phyloP scores from a whole-genome alignment of 2,329 filamentous ascomycete genomes.

The Colletotrichum scovillei region DNA sequence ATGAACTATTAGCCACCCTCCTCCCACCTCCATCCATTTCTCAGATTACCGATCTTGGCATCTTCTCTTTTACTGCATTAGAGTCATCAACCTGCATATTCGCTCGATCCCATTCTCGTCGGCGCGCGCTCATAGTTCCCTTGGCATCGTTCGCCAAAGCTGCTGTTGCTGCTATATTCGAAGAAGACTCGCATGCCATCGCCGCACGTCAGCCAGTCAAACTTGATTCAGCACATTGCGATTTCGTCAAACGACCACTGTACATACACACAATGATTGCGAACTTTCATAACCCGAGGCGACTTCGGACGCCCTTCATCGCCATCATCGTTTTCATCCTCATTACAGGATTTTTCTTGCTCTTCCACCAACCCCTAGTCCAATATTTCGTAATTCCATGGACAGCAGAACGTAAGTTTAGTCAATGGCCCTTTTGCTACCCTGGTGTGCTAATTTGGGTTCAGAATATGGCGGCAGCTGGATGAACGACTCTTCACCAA shows the following conservation, averaged over 20 bases:
- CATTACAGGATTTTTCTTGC: slow-evolving; percentile 74
- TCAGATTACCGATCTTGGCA: background rate
- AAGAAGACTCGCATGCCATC: background rate
- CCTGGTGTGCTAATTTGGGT: background rate
- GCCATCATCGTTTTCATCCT: slow-evolving; percentile 63
- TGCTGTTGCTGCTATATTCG: background rate
- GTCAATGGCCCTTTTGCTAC: background rate
- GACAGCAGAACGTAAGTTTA: slow-evolving; percentile 24
- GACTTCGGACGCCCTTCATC: slow-evolving; percentile 27
- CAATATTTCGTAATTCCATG: slow-evolving; percentile 29
- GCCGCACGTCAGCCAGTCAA: background rate
- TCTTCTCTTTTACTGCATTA: background rate
- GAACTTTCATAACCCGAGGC: slow-evolving; percentile 28
- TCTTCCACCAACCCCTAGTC: slow-evolving; percentile 65
- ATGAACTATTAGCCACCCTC: slow-evolving; percentile 8
- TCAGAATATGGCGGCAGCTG: slow-evolving; percentile 33
- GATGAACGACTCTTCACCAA: slow-evolving; percentile 28
- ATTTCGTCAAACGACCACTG: background rate
- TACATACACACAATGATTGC: slow-evolving; percentile 19
- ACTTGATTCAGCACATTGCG: background rate
- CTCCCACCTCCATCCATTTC: background rate
- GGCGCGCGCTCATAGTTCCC: background rate
- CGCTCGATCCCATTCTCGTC: background rate
- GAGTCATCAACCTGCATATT: background rate
- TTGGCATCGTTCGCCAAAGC: background rate